Evolutionary conservation across 768 basidiomycete genomes (phyloP).

Genomic region (Agaricus subrufescens): DNA sequence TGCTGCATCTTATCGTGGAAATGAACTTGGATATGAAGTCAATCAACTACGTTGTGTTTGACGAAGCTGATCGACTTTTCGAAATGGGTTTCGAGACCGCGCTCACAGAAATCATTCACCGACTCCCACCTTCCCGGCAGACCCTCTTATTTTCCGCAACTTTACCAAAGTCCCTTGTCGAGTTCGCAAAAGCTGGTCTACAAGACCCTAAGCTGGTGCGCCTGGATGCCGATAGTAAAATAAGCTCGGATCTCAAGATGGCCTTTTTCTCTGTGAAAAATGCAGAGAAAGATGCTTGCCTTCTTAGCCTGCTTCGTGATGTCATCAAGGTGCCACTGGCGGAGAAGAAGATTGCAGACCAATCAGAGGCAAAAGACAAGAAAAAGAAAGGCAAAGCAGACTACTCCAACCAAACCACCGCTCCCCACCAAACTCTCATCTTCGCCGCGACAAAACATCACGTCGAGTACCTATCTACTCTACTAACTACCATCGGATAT

Average conservation of each 20-base stretch:
- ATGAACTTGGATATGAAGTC: slow-evolving; percentile 91
- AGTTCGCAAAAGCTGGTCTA: slow-evolving; percentile 97
- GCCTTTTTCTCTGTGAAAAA: slow-evolving; percentile 92
- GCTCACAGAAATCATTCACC: slow-evolving; percentile 85
- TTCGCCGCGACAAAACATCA: slow-evolving; percentile 98
- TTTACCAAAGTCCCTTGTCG: slow-evolving; percentile 90
- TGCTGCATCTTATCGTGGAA: slow-evolving; percentile 94
- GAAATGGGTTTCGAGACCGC: slow-evolving; percentile 97
- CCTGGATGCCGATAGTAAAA: slow-evolving; percentile 94
- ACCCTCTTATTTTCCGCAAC: slow-evolving; percentile 96
- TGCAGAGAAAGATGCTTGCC: slow-evolving; percentile 89
- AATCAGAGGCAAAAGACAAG: slow-evolving; percentile 25
- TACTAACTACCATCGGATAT: slow-evolving; percentile 81
- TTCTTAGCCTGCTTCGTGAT: slow-evolving; percentile 80
- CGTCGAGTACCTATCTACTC: slow-evolving; percentile 84
- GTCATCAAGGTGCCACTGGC: slow-evolving; percentile 78
- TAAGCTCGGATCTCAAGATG: slow-evolving; percentile 90
- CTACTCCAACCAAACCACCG: slow-evolving; percentile 44
- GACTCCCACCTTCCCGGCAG: slow-evolving; percentile 83
- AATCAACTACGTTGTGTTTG: slow-evolving; percentile 89
- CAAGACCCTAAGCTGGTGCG: slow-evolving; percentile 92
- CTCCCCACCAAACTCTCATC: slow-evolving; percentile 87
- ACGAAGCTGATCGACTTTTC: slow-evolving; percentile 97
- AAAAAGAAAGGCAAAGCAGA: slow-evolving; percentile 49
- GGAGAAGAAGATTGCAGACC: slow-evolving; percentile 23